phyloP scores from a whole-genome alignment of 306 rosid genomes.

The Ceratonia siliqua region DNA sequence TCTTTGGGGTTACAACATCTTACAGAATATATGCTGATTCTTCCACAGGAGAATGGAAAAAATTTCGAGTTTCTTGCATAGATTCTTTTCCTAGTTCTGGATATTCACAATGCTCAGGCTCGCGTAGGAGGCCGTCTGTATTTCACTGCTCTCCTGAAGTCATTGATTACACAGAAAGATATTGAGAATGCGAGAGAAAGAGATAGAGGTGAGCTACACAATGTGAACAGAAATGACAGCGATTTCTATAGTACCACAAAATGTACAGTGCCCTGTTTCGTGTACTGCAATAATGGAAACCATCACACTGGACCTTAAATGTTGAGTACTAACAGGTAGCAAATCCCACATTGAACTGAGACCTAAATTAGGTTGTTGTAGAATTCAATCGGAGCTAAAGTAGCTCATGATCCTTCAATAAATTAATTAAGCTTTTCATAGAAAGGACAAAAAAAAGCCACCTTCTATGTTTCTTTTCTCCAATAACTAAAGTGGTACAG shows the following conservation, averaged over 20 bases:
- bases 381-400: constrained; percentile 43
- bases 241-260: constrained; percentile 12
- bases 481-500: constrained; percentile 71
- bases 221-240: constrained; percentile 19
- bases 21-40: constrained; percentile 38
- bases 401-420: constrained; percentile 43
- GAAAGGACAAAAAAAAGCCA: constrained; percentile 53
- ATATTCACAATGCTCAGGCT: constrained; percentile 38
- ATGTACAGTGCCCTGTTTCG: constrained; percentile 7
- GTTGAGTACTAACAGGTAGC: neutral
- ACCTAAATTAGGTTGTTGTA: constrained; percentile 28
- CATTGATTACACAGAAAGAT: constrained; percentile 22
- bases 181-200: constrained; percentile 8
- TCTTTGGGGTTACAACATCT: constrained; percentile 38
- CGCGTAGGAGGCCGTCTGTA: constrained; percentile 66
- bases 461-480: constrained; percentile 46
- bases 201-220: neutral
- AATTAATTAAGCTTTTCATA: constrained; percentile 45
- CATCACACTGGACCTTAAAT: constrained; percentile 32
- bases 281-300: constrained; percentile 21
- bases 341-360: constrained; percentile 25
- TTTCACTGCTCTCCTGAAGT: constrained; percentile 78
- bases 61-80: constrained; percentile 42
- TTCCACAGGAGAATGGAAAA: constrained; percentile 36
- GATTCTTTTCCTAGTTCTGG: constrained; percentile 35